Base-by-base conservation (phyloP, 768 basidiomycete genomes). In the Leccinellum rugosiceps region DNA sequence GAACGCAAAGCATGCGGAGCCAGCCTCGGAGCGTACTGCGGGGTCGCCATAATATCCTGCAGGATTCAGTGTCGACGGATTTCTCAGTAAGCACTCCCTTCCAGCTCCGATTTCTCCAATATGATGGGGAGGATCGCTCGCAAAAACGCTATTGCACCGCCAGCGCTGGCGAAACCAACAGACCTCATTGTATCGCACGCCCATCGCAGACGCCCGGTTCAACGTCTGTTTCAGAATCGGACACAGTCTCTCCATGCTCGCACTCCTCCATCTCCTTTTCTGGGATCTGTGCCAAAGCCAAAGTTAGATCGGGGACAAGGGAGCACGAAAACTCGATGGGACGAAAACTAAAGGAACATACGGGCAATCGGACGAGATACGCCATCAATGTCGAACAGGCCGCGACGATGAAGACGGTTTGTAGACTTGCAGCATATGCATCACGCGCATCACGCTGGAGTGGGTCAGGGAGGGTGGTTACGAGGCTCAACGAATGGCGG, bases 341-440 rank as follows among this genome's bases (percentile, higher is more conserved):
- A 25, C 6, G 14, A 19, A 46, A 35, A 19, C 7, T 6, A 25
- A 17, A 30, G 26, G 11, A 3, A 55, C 63, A 28, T 13, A 68
- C 63, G 15, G 60, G 65, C 6, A 67, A 34, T 31, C 66, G 34
- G 4, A 65, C 53, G 3, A 67, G 34, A 51, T 52, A 67, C 17
- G 66, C 62, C 5, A 14, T 55, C 41, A 64, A 44, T 6, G 63
- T 64, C 34, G 62, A 68, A 52, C 63, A 65, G 10, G 66, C 66
- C 1, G 61, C 60, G 0, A 62, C 28, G 41, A 65, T 47, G 8
- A 62, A 67, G 35, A 67, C 66, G 4, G 60, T 62, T 14, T 14
- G 51, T 25, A 67, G 28, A 57, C 60, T 62, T 1, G 60, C 63
- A 3, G 65, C 65, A 14, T 67, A 67, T 0, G 66, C 53, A 15